Base-by-base conservation (phyloP, 1,284 basidiomycete species). In the Irpex sp. region DNA sequence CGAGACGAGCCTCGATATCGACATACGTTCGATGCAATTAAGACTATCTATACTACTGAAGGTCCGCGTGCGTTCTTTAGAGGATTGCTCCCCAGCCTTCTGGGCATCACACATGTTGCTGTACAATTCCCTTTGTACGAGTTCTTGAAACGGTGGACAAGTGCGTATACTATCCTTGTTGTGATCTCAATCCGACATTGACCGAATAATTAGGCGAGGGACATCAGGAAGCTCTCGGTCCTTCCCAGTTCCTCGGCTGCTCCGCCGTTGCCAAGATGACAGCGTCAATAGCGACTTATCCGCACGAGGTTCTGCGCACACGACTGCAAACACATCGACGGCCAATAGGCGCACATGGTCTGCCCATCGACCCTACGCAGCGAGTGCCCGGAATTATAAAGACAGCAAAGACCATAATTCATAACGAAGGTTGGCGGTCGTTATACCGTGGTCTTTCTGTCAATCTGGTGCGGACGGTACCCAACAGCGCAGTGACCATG, bases 81-180 rank as follows among this genome's bases (percentile, higher is more conserved):
- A 62, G 96, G 96, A 26, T 80, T 98, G 49, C 72, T 96, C 11
- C 96, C 96, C 31, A 94, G 91, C 71, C 77, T 98, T 4, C 83
- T 98, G 60, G 96, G 96, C 47, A 95, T 97, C 61, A 77, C 86
- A 3, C 96, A 98, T 72, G 95, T 98, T 60, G 95, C 93, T 11
- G 93, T 98, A 0, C 96, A 98, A 73, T 97, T 98, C 70, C 96
- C 96, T 17, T 78, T 98, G n/a, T 98, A 98, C 72, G 96, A 98
- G 73, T 85, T 91, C 70, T 83, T 96, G 64, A 98, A 97, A 79
- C 71, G 87, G 15, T 85, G 86, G 81, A 87, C 92, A 67, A 87
- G 93, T 95, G 76, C 78, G 92, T 86, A 31, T 19, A 17, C 52
- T 11, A 59, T 52, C 9, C 48, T n/a, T 44, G 36, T 58, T 26